Evolutionary conservation across 2,329 filamentous ascomycete species (phyloP).

Genomic region (Scedosporium apiospermum): DNA sequence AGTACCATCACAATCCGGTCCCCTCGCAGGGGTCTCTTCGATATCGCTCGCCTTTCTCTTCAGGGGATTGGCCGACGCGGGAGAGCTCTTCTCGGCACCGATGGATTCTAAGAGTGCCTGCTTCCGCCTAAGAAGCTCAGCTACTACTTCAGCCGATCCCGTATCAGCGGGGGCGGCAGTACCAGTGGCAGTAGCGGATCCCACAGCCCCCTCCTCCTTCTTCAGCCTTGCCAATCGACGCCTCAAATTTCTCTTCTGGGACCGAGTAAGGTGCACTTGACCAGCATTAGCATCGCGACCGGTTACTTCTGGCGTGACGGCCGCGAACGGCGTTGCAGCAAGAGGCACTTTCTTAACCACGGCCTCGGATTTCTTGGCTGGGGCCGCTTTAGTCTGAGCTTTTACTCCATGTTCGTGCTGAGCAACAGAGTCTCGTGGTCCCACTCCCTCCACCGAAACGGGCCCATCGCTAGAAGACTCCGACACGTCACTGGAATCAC

Average conservation of each 20-base stretch:
- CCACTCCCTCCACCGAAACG: constrained; percentile 1
- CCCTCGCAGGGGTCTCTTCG: background rate
- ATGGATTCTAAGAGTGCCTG: constrained; percentile 26
- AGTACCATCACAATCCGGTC: background rate
- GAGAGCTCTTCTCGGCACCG: constrained; percentile 2
- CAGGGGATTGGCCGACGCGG: background rate
- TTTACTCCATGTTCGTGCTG: background rate
- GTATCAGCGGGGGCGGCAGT: background rate
- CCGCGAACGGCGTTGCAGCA: too few relatives aligned
- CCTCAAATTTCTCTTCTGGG: constrained; percentile 42
- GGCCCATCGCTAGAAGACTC: background rate
- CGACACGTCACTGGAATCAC: too few relatives aligned
- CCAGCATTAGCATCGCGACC: too few relatives aligned
- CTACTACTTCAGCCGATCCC: constrained; percentile 6
- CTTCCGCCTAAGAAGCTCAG: constrained; percentile 28
- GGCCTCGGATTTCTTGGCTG: background rate
- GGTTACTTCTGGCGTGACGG: too few relatives aligned
- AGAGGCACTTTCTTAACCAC: too few relatives aligned
- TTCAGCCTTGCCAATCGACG: constrained; percentile 20
- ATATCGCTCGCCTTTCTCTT: background rate
- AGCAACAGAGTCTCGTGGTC: constrained; percentile 4
- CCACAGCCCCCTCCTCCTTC: background rate
- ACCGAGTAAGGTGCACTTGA: constrained; percentile 21
- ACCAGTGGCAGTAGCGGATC: background rate
- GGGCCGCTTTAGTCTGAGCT: background rate